phyloP scores from a whole-genome alignment of 139 green algal species.

The Limnomonas spitsbergensis region DNA sequence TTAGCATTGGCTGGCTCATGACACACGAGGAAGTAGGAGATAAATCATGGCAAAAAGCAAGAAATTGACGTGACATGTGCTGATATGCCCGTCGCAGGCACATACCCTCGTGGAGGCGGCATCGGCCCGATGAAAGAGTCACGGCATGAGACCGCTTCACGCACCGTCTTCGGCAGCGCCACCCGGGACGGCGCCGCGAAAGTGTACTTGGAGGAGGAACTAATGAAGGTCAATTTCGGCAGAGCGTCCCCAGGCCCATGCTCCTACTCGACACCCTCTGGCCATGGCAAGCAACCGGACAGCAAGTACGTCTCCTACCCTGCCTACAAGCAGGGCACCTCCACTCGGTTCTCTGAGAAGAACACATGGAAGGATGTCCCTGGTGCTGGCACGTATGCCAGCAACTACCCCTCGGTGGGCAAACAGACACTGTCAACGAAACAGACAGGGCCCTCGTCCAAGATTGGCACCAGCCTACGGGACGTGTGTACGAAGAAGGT shows the following conservation, averaged over 20 bases:
- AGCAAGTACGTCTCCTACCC: slow-evolving; percentile 31
- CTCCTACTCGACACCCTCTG: slow-evolving; percentile 38
- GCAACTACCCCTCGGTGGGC: slow-evolving; percentile 32
- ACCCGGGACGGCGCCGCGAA: slow-evolving; percentile 48
- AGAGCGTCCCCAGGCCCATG: slow-evolving; percentile 46
- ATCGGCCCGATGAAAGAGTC: slow-evolving; percentile 55
- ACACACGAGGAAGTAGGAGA: no score
- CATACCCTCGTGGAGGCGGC: slow-evolving; percentile 37
- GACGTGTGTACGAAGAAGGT: slow-evolving; percentile 54
- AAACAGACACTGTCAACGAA: slow-evolving; percentile 54
- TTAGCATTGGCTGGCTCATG: not conserved
- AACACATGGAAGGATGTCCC: slow-evolving; percentile 33
- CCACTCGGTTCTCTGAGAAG: slow-evolving; percentile 37
- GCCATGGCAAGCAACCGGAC: slow-evolving; percentile 46
- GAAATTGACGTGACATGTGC: no score
- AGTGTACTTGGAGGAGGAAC: slow-evolving; percentile 57
- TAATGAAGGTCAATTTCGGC: slow-evolving; percentile 54
- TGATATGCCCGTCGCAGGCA: no score
- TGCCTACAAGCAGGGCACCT: slow-evolving; percentile 33
- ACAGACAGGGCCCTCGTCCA: slow-evolving; percentile 46
- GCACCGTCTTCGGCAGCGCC: slow-evolving; percentile 53
- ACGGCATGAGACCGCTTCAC: slow-evolving; percentile 34
- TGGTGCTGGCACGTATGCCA: slow-evolving; percentile 54
- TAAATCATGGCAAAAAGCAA: no score
- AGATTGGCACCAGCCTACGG: slow-evolving; percentile 51